Evolutionary conservation across 108 stramenopile genomes (phyloP).

Genomic region (Nannochloropsis oceanica): DNA sequence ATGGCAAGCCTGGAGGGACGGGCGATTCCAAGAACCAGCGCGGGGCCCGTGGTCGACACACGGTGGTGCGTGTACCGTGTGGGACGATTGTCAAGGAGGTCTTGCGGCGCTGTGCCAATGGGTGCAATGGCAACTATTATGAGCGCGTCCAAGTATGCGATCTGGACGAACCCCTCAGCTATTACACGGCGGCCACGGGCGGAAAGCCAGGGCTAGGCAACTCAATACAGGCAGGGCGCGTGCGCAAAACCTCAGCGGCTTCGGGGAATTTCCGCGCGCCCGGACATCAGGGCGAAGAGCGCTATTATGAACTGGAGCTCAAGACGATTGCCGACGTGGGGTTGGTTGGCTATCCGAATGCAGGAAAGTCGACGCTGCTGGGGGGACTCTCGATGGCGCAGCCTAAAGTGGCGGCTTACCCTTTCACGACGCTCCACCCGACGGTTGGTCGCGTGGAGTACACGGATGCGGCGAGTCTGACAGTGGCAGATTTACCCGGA

Average conservation of each 20-base stretch:
- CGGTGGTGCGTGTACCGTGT: constrained; percentile 22
- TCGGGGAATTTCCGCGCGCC: background rate
- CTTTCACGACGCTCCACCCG: constrained; percentile 94
- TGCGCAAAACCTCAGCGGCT: background rate
- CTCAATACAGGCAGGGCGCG: constrained; percentile 8
- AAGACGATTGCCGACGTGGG: constrained; percentile 92
- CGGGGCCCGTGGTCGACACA: constrained; percentile 1
- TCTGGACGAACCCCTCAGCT: constrained; percentile 3
- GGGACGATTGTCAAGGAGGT: constrained; percentile 22
- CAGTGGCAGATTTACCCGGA: constrained; percentile 90
- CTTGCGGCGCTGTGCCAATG: background rate
- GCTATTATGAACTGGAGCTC: constrained; percentile 60
- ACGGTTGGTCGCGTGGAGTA: constrained; percentile 52
- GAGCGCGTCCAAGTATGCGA: background rate
- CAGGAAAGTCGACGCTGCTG: constrained; percentile 67
- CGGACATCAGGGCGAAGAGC: constrained; percentile 8
- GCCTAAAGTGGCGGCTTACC: constrained; percentile 86
- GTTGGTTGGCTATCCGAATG: constrained; percentile 97
- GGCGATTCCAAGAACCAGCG: background rate
- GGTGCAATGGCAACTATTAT: background rate
- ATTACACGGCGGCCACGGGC: constrained; percentile 1
- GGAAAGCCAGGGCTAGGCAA: constrained; percentile 22
- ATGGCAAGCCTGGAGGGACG: background rate
- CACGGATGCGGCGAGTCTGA: constrained; percentile 54
- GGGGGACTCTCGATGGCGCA: constrained; percentile 67